Percentiles rank a stretch among this genome's conserved stretches.
phyloP scores from a whole-genome alignment of 2,329 filamentous ascomycete genomes.

The Calonectria henricotiae region DNA sequence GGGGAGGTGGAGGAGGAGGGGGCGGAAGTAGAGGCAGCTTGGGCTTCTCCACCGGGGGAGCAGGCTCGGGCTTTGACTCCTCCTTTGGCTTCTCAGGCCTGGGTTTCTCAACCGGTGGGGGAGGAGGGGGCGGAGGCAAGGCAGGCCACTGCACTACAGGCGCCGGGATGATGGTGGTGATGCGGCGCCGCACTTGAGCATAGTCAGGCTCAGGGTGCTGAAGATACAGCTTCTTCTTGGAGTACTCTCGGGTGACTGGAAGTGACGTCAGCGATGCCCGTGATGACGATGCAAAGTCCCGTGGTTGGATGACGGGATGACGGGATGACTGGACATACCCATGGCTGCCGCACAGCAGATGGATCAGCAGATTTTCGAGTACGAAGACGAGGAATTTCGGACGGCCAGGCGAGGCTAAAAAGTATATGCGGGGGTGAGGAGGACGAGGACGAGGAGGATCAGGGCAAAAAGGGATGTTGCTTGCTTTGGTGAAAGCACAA shows the following conservation, averaged over 20 bases:
- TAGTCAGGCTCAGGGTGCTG: conserved; percentile 61
- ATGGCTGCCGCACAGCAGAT: conserved; percentile 38
- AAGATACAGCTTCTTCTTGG: conserved; percentile 64
- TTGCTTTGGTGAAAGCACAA: background rate
- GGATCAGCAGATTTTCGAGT: conserved; percentile 29
- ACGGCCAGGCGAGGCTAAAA: background rate
- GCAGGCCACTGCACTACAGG: conserved; percentile 44
- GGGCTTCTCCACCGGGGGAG: conserved; percentile 46
- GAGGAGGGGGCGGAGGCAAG: conserved; percentile 50
- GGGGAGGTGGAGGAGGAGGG: conserved; percentile 48
- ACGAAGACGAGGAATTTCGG: conserved; percentile 25
- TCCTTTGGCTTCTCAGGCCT: conserved; percentile 38
- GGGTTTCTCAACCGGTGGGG: conserved; percentile 34
- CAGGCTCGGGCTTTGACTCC: conserved; percentile 39
- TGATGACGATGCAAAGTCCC: conserved; percentile 25
- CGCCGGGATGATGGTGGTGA: conserved; percentile 61
- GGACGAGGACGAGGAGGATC: too few species aligned
- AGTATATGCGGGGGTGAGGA: background rate
- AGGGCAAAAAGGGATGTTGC: conserved; percentile 3
- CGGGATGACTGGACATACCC: conserved; percentile 45
- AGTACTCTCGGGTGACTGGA: conserved; percentile 53
- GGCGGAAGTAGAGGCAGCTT: conserved; percentile 45
- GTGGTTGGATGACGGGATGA: conserved; percentile 22
- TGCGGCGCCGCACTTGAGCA: conserved; percentile 56
- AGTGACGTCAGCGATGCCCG: conserved; percentile 49